Conservation (phyloP, 2,329 filamentous ascomycete species). For the Furcasterigmium furcatum region DNA sequence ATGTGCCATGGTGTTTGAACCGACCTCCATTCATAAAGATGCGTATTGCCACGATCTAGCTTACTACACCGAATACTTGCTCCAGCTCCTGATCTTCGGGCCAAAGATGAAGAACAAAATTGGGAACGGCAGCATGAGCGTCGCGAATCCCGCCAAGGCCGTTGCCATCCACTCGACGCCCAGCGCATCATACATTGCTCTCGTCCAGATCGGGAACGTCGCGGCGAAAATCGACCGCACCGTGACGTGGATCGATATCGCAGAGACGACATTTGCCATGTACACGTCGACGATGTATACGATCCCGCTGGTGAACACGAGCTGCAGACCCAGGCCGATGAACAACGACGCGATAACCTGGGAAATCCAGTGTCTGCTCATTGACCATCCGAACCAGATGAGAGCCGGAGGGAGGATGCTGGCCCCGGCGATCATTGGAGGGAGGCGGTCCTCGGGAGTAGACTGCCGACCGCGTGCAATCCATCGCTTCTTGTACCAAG, state of each 20-base stretch:
- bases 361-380: constrained; percentile 54
- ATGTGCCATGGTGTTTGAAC: no score
- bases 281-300: constrained; percentile 67
- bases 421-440: constrained; percentile 56
- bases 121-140: constrained; percentile 70
- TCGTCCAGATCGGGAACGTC: constrained; percentile 71
- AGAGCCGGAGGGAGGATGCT: constrained; percentile 56
- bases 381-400: constrained; percentile 63
- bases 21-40: no score
- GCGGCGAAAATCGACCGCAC: constrained; percentile 70
- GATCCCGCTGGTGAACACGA: constrained; percentile 62
- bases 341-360: constrained; percentile 36
- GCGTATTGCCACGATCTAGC: no score
- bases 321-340: constrained; percentile 54
- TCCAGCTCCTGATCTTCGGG: constrained; percentile 27
- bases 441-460: constrained; percentile 61
- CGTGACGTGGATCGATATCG: constrained; percentile 69
- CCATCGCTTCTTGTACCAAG: background rate
- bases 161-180: constrained; percentile 75
- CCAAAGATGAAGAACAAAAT: constrained; percentile 74
- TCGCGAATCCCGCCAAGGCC: constrained; percentile 69
- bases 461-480: background rate
- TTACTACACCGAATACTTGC: background rate
- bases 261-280: constrained; percentile 71
- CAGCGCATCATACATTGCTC: constrained; percentile 51